phyloP scores from a whole-genome alignment of 805 yeast genomes.

The Metschnikowia orientalis region DNA sequence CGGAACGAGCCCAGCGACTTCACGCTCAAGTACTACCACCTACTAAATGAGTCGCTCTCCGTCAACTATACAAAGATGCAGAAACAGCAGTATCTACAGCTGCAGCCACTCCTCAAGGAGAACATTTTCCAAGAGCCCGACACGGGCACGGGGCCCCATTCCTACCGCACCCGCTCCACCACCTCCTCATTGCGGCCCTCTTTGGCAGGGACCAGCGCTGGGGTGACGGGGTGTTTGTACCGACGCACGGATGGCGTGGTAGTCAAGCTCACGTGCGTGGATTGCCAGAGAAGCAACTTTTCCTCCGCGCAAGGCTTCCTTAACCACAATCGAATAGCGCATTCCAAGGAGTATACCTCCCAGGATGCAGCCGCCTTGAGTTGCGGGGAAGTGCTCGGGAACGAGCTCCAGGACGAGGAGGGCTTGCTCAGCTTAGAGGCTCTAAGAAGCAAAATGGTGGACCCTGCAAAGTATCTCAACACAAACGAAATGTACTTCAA shows the following conservation, averaged over 20 bases:
- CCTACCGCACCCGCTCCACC: constrained; percentile 47
- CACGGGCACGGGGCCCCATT: constrained; percentile 16
- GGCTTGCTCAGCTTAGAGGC: constrained; percentile 38
- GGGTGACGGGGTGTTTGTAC: constrained; percentile 48
- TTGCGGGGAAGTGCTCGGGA: constrained; percentile 56
- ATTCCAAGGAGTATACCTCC: constrained; percentile 61
- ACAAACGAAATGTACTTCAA: constrained; percentile 34
- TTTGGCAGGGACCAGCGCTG: constrained; percentile 14
- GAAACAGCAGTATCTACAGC: constrained; percentile 13
- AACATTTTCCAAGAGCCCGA: constrained; percentile 10
- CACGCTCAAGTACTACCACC: constrained; percentile 38
- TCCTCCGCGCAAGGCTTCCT: constrained; percentile 78
- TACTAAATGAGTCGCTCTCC: constrained; percentile 32
- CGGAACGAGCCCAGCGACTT: constrained; percentile 43
- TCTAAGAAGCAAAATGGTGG: constrained; percentile 32
- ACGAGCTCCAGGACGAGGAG: constrained; percentile 53
- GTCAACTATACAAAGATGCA: constrained; percentile 29
- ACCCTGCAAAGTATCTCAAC: constrained; percentile 41
- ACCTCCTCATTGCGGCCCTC: constrained; percentile 54
- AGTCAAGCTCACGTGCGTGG: constrained; percentile 63
- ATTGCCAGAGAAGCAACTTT: constrained; percentile 64
- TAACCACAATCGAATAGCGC: constrained; percentile 73
- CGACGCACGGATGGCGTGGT: constrained; percentile 66
- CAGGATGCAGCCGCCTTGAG: constrained; percentile 71
- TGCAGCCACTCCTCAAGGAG: constrained; percentile 14